phyloP scores from a whole-genome alignment of 495 filamentous ascomycete genomes.

The Friedmanniomyces endolithicus region DNA sequence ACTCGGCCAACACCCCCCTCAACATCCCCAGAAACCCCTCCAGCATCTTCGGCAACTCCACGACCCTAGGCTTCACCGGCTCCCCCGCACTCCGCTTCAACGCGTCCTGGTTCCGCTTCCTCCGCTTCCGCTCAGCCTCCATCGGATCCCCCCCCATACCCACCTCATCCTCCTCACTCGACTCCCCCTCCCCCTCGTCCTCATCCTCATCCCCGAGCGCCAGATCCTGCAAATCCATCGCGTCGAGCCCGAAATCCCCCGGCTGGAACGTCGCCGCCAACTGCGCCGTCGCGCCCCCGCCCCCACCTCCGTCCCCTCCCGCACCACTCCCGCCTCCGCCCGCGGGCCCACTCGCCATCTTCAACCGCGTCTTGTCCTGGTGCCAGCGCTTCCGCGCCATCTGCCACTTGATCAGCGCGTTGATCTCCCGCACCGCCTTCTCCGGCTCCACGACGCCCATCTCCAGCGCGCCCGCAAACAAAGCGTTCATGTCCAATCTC shows the following conservation, averaged over 20 bases:
- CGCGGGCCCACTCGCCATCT: constrained; percentile 71
- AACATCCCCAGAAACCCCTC: constrained; percentile 74
- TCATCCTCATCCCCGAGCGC: constrained; percentile 57
- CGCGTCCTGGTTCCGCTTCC: constrained; percentile 61
- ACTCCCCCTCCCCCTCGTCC: constrained; percentile 31
- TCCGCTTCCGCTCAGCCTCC: constrained; percentile 63
- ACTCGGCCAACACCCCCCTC: constrained; percentile 68
- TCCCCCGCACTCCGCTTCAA: constrained; percentile 77
- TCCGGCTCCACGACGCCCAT: constrained; percentile 53
- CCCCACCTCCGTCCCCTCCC: neutral
- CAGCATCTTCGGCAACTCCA: constrained; percentile 64
- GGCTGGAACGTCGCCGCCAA: constrained; percentile 17
- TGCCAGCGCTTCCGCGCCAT: constrained; percentile 93
- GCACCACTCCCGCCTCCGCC: too few relatives aligned
- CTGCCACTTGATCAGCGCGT: constrained; percentile 82
- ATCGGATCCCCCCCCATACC: constrained; percentile 73
- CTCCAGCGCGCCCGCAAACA: constrained; percentile 67
- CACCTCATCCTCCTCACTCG: constrained; percentile 40
- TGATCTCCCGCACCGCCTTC: constrained; percentile 66
- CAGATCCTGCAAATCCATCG: constrained; percentile 67
- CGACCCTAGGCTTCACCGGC: constrained; percentile 69
- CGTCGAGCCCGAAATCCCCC: constrained; percentile 63
- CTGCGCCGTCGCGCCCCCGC: neutral
- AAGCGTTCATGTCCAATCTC: constrained; percentile 83
- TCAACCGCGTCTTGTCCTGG: constrained; percentile 90